Evolutionary conservation across 2,329 filamentous ascomycete species (phyloP), one percentile per base, ranked within the genome.

Genomic region (Thermoascus crustaceus): DNA sequence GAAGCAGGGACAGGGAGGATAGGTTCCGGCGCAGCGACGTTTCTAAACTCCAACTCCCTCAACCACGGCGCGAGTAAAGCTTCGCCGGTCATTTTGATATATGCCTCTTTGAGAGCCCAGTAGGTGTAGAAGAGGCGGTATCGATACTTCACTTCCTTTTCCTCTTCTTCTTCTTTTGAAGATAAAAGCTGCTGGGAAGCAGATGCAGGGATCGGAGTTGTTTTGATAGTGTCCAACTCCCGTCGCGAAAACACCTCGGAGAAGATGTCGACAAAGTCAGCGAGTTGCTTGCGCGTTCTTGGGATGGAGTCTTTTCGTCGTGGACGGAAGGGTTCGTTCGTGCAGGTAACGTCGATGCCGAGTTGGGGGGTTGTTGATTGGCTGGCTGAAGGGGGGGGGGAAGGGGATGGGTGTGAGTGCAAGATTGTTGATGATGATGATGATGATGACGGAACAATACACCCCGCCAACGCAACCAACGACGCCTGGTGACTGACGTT

Each of bases 1-100:
- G 43, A 46, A 14, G 27, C 17, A 3, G 29, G 34, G 8, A 34
- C 24, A 7, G 25, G 40, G n/a, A 38, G 22, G 4, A 50, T 41
- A 2, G 48, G 44, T 2, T 45, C 48, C 6, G 75, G 73, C 2
- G 70, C 68, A 32, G 67, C 58, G 1, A 80, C 76, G 37, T 75
- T 64, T 39, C 64, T 64, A 46, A 81, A 81, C 40, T 80, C 76
- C 14, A 80, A 54, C 27, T 76, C 64, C 37, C 67, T 66, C 21
- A 80, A 59, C 77, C 76, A 80, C 2, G 66, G 62, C 1, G 76
- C 77, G 5, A 80, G 59, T 11, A 81, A 56, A 1, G 75, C 77
- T 49, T 80, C 76, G 5, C 77, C 77, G 4, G 75, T 74, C 50
- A 81, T 72, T 59, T 80, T 81, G 51, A 80, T 73, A 54, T 78